Percentiles rank a stretch among this genome's conserved stretches.
Conservation (phyloP, 257 asterid species). For the Fraxinus americana region DNA sequence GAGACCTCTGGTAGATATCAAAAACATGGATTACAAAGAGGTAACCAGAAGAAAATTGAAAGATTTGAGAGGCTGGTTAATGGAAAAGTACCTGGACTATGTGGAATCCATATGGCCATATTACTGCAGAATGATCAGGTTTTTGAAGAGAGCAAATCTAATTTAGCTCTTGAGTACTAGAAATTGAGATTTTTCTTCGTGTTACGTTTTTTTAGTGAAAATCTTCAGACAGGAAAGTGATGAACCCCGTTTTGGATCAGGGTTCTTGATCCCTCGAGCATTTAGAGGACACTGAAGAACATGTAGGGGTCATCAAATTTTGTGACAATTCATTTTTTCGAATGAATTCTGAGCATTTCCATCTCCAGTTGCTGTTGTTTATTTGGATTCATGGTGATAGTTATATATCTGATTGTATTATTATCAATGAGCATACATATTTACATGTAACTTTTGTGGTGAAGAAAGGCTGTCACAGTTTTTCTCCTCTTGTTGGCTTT, state of each 20-base stretch:
- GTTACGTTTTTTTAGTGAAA: not conserved
- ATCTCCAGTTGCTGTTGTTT: not conserved
- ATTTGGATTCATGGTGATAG: not conserved
- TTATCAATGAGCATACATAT: not conserved
- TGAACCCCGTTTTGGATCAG: conserved; percentile 31
- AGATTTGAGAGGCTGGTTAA: conserved; percentile 45
- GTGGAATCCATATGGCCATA: conserved; percentile 76
- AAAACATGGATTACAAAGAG: conserved; percentile 47
- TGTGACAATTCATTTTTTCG: not conserved
- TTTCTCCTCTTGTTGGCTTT: not conserved
- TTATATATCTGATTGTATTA: not conserved
- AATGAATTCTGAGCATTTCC: not conserved
- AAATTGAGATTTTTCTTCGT: not conserved
- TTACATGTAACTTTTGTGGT: not conserved
- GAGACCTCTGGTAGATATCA: conserved; percentile 52
- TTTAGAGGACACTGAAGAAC: conserved; percentile 18
- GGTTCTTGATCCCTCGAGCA: conserved; percentile 22
- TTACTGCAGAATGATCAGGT: conserved; percentile 67
- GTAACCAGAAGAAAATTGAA: conserved; percentile 39
- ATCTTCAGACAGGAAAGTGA: not conserved
- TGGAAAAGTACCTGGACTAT: conserved; percentile 67
- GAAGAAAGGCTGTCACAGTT: too few relatives aligned
- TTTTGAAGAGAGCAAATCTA: conserved; percentile 76
- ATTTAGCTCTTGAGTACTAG: conserved; percentile 33
- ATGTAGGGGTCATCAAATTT: not conserved